Evolutionary conservation across 116 monocot species (phyloP).

Genomic region (Zostera marina): DNA sequence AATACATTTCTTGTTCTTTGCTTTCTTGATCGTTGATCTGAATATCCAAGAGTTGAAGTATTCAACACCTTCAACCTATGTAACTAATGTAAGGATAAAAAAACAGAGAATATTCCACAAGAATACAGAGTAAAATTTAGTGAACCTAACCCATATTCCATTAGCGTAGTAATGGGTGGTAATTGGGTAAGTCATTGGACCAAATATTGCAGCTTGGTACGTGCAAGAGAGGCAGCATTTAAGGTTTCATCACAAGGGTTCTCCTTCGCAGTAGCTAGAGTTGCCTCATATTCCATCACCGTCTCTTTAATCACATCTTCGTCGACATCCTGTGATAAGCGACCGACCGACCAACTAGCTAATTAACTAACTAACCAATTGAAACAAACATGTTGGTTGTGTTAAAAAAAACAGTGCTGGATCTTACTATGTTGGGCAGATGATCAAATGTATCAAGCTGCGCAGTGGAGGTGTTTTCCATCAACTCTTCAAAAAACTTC

Average conservation of each 20-base stretch:
- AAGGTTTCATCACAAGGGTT: slow-evolving; percentile 36
- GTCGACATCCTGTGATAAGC: slow-evolving; percentile 25
- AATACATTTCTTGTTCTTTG: no score
- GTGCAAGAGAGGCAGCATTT: slow-evolving; percentile 30
- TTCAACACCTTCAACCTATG: no score
- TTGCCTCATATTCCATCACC: slow-evolving; percentile 29
- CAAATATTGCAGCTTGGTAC: slow-evolving; percentile 39
- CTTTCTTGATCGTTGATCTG: no score
- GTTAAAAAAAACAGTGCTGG: not conserved
- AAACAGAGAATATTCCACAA: no score
- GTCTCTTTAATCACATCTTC: slow-evolving; percentile 50
- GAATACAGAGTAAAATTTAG: no score
- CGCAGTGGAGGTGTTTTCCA: slow-evolving; percentile 20
- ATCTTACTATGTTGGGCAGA: slow-evolving; percentile 44
- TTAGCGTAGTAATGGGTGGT: no score
- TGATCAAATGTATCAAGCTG: slow-evolving; percentile 21
- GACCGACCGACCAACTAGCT: no score
- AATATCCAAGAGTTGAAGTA: no score
- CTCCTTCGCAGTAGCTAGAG: slow-evolving; percentile 47
- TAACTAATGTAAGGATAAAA: no score
- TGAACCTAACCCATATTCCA: no score
- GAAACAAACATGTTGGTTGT: no score
- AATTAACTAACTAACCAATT: no score
- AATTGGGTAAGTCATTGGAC: slow-evolving; percentile 25
- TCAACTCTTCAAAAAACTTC: slow-evolving; percentile 45